A percentile compares a stretch with the other conserved stretches of the same genome.
Evolutionary conservation across 805 yeast species (phyloP).

Genomic region (Metschnikowia lunata): DNA sequence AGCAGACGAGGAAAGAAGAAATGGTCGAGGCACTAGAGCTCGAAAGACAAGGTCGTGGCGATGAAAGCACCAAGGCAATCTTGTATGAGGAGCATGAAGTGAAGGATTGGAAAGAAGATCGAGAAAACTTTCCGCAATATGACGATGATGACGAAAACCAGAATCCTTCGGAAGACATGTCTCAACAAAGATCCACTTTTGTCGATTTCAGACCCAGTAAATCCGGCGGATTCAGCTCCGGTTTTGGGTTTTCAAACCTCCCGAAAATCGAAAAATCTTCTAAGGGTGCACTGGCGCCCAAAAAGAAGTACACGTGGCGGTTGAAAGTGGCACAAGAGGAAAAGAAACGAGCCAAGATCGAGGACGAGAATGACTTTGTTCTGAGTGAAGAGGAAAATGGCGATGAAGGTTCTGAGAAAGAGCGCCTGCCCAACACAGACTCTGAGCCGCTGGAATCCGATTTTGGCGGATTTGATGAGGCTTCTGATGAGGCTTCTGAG

Average conservation of each 20-base stretch:
- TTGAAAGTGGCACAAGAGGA: constrained; percentile 35
- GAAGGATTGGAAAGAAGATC: constrained; percentile 49
- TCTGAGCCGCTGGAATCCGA: constrained; percentile 7
- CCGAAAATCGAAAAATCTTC: constrained; percentile 39
- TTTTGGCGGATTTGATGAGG: constrained; percentile 10
- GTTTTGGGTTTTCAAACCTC: constrained; percentile 63
- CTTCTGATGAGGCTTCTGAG: not conserved
- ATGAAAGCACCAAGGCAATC: constrained; percentile 55
- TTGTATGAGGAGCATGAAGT: constrained; percentile 67
- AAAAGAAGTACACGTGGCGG: constrained; percentile 71
- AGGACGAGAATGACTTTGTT: constrained; percentile 60
- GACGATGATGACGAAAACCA: not conserved
- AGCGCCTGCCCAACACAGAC: constrained; percentile 7
- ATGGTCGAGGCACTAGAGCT: constrained; percentile 70
- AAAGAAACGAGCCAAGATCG: constrained; percentile 38
- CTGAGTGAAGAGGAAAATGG: constrained; percentile 26
- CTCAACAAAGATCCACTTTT: constrained; percentile 38
- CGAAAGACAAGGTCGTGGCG: constrained; percentile 69
- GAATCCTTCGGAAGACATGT: constrained; percentile 1
- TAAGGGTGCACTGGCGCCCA: constrained; percentile 19
- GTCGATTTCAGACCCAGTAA: constrained; percentile 68
- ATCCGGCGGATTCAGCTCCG: constrained; percentile 58
- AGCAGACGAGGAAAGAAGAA: constrained; percentile 61
- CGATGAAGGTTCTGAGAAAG: constrained; percentile 23
- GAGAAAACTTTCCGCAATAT: constrained; percentile 1